Conservation (phyloP, 352 stramenopile species). For the Phytophthora niederhauseri region DNA sequence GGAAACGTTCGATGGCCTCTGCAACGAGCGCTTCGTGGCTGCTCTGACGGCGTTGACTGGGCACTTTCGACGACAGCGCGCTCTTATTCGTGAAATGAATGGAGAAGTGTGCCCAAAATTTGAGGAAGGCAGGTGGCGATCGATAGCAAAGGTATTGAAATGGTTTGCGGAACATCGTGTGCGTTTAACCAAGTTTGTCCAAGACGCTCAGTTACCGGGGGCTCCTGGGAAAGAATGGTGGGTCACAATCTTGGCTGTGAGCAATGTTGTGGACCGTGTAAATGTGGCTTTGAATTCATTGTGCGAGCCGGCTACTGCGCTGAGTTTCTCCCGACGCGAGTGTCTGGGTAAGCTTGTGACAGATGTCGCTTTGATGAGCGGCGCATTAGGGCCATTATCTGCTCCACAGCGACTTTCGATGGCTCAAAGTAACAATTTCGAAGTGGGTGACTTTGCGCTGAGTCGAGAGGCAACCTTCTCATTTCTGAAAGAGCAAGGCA, state of each 20-base stretch:
- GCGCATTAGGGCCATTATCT: constrained; percentile 28
- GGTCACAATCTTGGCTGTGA: constrained; percentile 37
- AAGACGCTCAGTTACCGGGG: constrained; percentile 19
- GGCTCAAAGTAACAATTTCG: constrained; percentile 19
- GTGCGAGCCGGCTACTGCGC: constrained; percentile 1
- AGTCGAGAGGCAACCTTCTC: constrained; percentile 23
- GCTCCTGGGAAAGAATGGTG: constrained; percentile 37
- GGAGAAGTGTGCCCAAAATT: constrained; percentile 34
- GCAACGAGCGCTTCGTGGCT: constrained; percentile 29
- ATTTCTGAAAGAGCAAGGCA: constrained; percentile 42
- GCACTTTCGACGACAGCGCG: constrained; percentile 29
- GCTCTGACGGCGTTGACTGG: constrained; percentile 23
- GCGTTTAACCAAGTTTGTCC: constrained; percentile 21
- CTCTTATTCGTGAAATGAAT: constrained; percentile 35
- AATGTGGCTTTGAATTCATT: constrained; percentile 22
- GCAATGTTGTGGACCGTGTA: constrained; percentile 30
- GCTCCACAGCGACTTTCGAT: constrained; percentile 11
- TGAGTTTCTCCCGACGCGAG: constrained; percentile 7
- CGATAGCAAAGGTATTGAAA: constrained; percentile 25
- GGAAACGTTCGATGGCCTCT: constrained; percentile 27
- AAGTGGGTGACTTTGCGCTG: constrained; percentile 24
- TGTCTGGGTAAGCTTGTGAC: constrained; percentile 35
- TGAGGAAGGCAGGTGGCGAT: constrained; percentile 32
- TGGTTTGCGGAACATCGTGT: constrained; percentile 27
- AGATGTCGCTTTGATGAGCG: constrained; percentile 27